Evolutionary conservation across 306 rosid species (phyloP), one percentile per base, ranked within the genome.

Genomic region (Medicago arabica): DNA sequence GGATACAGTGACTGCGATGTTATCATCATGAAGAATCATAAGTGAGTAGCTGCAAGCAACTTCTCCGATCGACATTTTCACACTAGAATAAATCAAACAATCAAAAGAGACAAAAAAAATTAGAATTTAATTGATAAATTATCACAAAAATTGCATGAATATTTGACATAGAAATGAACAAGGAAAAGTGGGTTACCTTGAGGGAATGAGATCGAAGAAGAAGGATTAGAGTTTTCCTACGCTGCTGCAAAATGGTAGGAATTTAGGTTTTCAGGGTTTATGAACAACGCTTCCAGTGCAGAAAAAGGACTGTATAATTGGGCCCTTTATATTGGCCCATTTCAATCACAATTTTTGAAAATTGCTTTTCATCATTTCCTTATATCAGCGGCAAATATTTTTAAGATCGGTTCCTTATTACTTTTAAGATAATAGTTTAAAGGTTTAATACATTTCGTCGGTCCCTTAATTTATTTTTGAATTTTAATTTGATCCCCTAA

Each of bases 11-110:
- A 92, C 46, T 0, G 97, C 31, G 60, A 88, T 88, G 51, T 76
- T 71, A 21, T 89, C 97, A 40, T 92, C 97, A 25, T 58, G 44
- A 36, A 92, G 97, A 65, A 88, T 82, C 79, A 89, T n/a, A 9
- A 75, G 49, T 14, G 96, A 88, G 74, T 83, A 86, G 50, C 67
- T 60, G 84, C 93, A 88, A 21, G 90, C 97, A 63, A 78, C 53
- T 80, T 92, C 97, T 49, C 85, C 90, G 55, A 16, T 0, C 69
- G 90, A 82, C 92, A 88, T 86, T 36, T 61, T 43, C 21, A 55
- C 51, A 58, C 84, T 68, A 13, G 7, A 34, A 34, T 34, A 10
- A 10, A 23, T 51, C 28, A 51, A 75, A 51, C 39, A 64, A 36
- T 46, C 21, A 14, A 18, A 53, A 13, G 21, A 44, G 49, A 13